A percentile compares a stretch with the other conserved stretches of the same genome.
phyloP scores from a whole-genome alignment of 192 early-diverging fungal genomes.

The Rhizophagus clarus region DNA sequence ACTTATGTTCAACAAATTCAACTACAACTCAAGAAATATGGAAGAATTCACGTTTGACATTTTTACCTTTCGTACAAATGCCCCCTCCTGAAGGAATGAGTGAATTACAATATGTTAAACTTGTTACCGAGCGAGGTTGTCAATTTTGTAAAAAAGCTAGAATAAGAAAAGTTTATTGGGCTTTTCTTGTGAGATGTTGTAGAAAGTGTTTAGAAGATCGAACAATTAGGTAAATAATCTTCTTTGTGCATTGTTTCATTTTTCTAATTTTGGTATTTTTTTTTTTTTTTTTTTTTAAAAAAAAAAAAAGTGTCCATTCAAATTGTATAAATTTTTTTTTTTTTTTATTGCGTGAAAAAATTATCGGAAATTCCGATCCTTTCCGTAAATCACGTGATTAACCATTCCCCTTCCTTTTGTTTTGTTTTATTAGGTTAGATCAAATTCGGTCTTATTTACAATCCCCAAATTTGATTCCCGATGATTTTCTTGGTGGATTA shows the following conservation, averaged over 20 bases:
- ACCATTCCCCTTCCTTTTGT: background rate
- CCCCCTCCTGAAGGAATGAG: constrained; percentile 11
- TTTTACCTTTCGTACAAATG: background rate
- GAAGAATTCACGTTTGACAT: background rate
- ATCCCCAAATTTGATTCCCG: constrained; percentile 4
- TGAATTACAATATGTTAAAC: background rate
- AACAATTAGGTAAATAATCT: constrained; percentile 21
- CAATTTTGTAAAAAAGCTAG: background rate
- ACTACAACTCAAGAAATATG: constrained; percentile 14
- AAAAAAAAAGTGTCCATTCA: no score
- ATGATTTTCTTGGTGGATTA: constrained; percentile 10
- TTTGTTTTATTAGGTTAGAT: constrained; percentile 10
- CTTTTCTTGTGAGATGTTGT: constrained; percentile 25
- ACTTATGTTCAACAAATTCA: constrained; percentile 8
- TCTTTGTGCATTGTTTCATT: background rate
- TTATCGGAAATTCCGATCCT: background rate
- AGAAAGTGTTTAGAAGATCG: constrained; percentile 12
- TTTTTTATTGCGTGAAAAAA: background rate
- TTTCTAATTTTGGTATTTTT: background rate
- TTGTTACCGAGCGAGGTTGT: constrained; percentile 8
- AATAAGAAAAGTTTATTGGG: constrained; percentile 30
- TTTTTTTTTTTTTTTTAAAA: background rate
- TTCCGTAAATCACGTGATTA: background rate
- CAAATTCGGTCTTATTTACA: background rate
- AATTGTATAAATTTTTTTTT: background rate